Evolutionary conservation across 805 yeast species (phyloP), one percentile per base, ranked within the genome.

Genomic region (Ogataea thermomethanolica): DNA sequence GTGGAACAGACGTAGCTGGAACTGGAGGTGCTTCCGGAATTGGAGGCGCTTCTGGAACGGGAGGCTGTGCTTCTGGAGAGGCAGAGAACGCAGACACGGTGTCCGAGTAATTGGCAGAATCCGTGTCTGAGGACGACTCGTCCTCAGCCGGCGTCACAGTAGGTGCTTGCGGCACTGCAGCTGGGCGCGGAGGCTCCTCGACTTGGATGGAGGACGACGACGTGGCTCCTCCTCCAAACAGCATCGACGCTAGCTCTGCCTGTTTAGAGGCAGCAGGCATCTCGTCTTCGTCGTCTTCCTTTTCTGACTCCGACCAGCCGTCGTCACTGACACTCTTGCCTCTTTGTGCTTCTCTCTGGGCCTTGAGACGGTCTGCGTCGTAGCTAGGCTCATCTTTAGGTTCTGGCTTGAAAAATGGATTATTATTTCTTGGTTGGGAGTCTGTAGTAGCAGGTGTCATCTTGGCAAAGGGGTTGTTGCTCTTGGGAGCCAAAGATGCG

Each of bases 291-390:
- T 66, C 66, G 5, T 53, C 50, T 3, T 50, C 67, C 37, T 73
- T 77, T 45, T 78, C 78, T 2, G 61, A 54, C 54, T 62, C 57
- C 3, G 57, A 59, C 42, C 53, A 47, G 65, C 73, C 74, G 41
- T 65, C 79, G 37, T 64, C 68, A 28, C 64, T 68, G 21, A 56
- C 62, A 7, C 64, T 63, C 29, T 65, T 53, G 4, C 81, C 81
- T 60, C 90, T 70, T 58, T 84, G 91, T 7, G 85, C 76, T 21
- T 74, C 78, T 61, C 93, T 70, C 60, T 84, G 90, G 2, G 81
- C 82, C 41, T 79, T 82, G 22, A 84, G 76, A 44, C 78, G 76
- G 45, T 69, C 69, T 1, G 75, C 65, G 54, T 81, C 86, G 48
- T 79, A 64, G 22, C 44, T 53, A 4, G 61, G 50, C 8, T 54